Conservation (phyloP, 495 filamentous ascomycete species). For the Penicillium egyptiacum region DNA sequence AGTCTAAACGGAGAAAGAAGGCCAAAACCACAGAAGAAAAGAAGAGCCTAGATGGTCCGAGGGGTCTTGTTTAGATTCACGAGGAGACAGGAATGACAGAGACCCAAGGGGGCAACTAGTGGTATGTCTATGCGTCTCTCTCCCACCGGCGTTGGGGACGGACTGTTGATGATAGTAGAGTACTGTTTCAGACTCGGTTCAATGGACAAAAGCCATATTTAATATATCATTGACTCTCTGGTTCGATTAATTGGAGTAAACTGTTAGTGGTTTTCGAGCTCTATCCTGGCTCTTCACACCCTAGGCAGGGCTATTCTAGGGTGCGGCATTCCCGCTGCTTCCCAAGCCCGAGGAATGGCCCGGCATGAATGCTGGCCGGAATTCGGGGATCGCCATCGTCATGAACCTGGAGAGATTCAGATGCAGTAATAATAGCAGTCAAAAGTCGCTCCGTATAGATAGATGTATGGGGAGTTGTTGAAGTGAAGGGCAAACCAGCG, state of each 20-base stretch:
- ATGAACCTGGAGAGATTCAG: background rate
- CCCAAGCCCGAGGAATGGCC: slow-evolving; percentile 28
- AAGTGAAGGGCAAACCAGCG: background rate
- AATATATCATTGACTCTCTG: background rate
- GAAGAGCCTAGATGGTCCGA: slow-evolving; percentile 29
- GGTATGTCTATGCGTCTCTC: slow-evolving; percentile 27
- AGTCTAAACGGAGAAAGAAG: slow-evolving; percentile 18
- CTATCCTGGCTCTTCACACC: background rate
- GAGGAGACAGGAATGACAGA: slow-evolving; percentile 30
- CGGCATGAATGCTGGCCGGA: slow-evolving; percentile 27
- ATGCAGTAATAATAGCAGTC: background rate
- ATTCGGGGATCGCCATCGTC: slow-evolving; percentile 20
- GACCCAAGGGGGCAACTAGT: slow-evolving; percentile 25
- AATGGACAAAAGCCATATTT: background rate
- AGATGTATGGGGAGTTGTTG: background rate
- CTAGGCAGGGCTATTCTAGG: slow-evolving; percentile 13
- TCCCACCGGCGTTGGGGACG: background rate
- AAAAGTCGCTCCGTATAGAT: background rate
- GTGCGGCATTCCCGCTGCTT: slow-evolving; percentile 23
- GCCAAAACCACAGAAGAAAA: slow-evolving; percentile 21
- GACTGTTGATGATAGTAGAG: slow-evolving; percentile 4
- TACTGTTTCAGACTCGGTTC: background rate
- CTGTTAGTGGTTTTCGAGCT: background rate
- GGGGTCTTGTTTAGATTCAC: slow-evolving; percentile 29
- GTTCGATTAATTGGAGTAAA: background rate